A percentile compares a stretch with the other conserved stretches of the same genome.
Conservation (phyloP, 805 yeast genomes). For the Yamadazyma philogaea region DNA sequence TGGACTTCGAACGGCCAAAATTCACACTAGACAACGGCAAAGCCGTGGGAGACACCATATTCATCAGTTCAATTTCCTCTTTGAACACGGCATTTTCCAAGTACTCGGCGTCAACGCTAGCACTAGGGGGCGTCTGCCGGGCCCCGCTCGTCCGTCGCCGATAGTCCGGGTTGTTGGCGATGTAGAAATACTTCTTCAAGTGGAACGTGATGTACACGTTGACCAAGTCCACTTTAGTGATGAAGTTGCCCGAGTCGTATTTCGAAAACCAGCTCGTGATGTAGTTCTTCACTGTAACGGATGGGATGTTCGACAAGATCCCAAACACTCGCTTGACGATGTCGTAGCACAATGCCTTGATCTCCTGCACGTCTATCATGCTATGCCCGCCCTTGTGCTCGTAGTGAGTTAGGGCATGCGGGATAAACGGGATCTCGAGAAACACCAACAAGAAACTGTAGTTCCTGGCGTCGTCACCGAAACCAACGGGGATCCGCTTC, state of each 20-base stretch:
- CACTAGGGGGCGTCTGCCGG: background rate
- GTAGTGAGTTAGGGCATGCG: constrained; percentile 42
- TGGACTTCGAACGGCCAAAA: constrained; percentile 12
- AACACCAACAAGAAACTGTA: constrained; percentile 62
- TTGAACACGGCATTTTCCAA: constrained; percentile 21
- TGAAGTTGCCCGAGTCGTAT: constrained; percentile 42
- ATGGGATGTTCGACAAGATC: constrained; percentile 51
- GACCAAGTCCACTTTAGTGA: constrained; percentile 57
- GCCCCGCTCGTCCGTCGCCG: constrained; percentile 8
- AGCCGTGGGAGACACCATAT: constrained; percentile 9
- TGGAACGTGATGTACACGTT: constrained; percentile 80
- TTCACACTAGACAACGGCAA: constrained; percentile 9
- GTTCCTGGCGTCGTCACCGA: constrained; percentile 39
- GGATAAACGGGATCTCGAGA: constrained; percentile 64
- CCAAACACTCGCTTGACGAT: constrained; percentile 70
- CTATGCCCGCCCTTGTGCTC: constrained; percentile 11
- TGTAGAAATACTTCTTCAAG: constrained; percentile 51
- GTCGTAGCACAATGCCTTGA: constrained; percentile 60
- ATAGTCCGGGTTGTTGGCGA: constrained; percentile 27
- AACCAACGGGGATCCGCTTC: constrained; percentile 43
- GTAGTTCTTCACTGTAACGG: constrained; percentile 34
- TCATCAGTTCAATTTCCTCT: constrained; percentile 16
- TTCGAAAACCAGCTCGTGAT: constrained; percentile 57
- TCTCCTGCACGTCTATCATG: constrained; percentile 47
- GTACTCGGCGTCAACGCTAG: constrained; percentile 19